These are phyloP conservation scores for Zasmidium cellare DNA, from an alignment of 2,329 filamentous ascomycete species.

Conservation along the genomic window DNA sequence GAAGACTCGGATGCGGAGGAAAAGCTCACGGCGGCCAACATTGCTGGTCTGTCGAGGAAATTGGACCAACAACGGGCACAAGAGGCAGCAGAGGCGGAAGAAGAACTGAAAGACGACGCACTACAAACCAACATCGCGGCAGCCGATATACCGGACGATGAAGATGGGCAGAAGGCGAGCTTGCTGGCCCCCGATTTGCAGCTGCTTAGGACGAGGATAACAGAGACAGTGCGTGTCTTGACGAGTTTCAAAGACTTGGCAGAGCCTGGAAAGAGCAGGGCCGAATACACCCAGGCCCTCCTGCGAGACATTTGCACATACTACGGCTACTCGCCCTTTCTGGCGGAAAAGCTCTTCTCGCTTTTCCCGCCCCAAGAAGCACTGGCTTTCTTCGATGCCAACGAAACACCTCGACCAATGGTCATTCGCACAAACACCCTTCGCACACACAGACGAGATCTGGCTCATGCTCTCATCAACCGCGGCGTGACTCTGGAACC, in stretches of 20 bases:
- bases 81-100: slow-evolving; percentile 79
- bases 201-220: slow-evolving; percentile 82
- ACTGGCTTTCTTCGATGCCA: slow-evolving; percentile 97
- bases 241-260: slow-evolving; percentile 82
- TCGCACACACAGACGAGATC: slow-evolving; percentile 71
- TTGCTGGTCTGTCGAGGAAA: slow-evolving; percentile 84
- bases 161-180: slow-evolving; percentile 56
- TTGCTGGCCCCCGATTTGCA: slow-evolving; percentile 86
- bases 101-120: slow-evolving; percentile 80
- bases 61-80: slow-evolving; percentile 75
- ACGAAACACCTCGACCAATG: slow-evolving; percentile 89
- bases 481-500: slow-evolving; percentile 94
- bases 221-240: slow-evolving; percentile 87
- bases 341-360: slow-evolving; percentile 94
- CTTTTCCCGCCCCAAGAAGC: slow-evolving; percentile 92
- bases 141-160: slow-evolving; percentile 64
- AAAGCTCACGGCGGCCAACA: slow-evolving; percentile 91
- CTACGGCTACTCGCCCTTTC: slow-evolving; percentile 91
- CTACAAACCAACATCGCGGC: slow-evolving; percentile 91
- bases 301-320: slow-evolving; percentile 92
- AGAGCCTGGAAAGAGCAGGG: slow-evolving; percentile 76
- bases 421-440: slow-evolving; percentile 97
- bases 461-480: slow-evolving; percentile 92
- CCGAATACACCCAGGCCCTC: slow-evolving; percentile 84
- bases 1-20: slow-evolving; percentile 87